These are phyloP conservation scores for Tephrocybe sp. DNA, from an alignment of 768 basidiomycete genomes.

Conservation along the genomic window DNA sequence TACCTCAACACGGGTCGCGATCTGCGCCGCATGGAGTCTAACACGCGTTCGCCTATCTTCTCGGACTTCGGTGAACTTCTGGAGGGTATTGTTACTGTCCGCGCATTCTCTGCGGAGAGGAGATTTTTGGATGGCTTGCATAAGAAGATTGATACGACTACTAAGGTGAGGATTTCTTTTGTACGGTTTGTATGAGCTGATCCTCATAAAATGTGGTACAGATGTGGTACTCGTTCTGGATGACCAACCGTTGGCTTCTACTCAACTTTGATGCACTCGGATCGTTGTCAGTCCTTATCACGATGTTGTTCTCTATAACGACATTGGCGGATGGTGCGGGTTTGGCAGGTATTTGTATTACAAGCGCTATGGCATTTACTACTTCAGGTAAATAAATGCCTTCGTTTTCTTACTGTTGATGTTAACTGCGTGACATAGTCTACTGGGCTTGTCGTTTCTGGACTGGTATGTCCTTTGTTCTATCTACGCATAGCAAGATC, in stretches of 20 bases:
- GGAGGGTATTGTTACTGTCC: constrained; percentile 89
- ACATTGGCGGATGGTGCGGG: constrained; percentile 54
- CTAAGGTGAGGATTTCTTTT: constrained; percentile 43
- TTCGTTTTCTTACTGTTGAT: not conserved
- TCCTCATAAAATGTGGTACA: constrained; percentile 18
- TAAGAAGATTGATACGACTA: constrained; percentile 72
- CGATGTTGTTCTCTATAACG: constrained; percentile 73
- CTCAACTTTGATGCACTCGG: constrained; percentile 82
- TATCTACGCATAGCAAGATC: not conserved
- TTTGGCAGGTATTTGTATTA: constrained; percentile 70
- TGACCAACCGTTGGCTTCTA: constrained; percentile 85
- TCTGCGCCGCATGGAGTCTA: constrained; percentile 88
- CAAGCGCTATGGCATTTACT: constrained; percentile 59
- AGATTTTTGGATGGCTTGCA: constrained; percentile 77
- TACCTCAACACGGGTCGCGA: constrained; percentile 82
- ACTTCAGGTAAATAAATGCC: constrained; percentile 31
- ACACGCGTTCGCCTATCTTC: constrained; percentile 80
- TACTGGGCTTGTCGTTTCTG: constrained; percentile 55
- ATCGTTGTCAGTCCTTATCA: constrained; percentile 67
- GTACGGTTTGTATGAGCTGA: not conserved
- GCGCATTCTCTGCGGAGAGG: constrained; percentile 83
- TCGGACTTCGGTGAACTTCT: constrained; percentile 80
- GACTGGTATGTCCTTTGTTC: constrained; percentile 28
- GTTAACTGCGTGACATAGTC: constrained; percentile 21
- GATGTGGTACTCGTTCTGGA: constrained; percentile 91